A percentile compares a stretch with the other conserved stretches of the same genome.
Evolutionary conservation across 257 asterid genomes (phyloP).

Genomic region (Penstemon davidsonii): DNA sequence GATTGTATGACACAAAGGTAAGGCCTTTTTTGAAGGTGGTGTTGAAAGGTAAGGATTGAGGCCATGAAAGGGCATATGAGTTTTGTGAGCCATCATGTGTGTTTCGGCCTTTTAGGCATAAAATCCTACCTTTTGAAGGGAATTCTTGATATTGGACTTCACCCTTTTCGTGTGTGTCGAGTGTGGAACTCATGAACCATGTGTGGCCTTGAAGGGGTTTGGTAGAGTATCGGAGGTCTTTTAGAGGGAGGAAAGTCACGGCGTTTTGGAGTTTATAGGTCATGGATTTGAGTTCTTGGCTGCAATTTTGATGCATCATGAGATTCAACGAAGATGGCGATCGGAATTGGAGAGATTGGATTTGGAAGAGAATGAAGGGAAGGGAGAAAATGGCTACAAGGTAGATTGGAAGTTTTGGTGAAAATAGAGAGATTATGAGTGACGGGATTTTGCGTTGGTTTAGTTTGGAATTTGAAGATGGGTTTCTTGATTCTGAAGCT

Average conservation of each 20-base stretch:
- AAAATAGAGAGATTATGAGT: constrained; percentile 1
- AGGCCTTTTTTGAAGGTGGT: constrained; percentile 51
- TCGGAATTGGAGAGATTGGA: constrained; percentile 39
- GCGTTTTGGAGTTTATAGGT: constrained; percentile 44
- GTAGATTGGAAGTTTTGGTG: constrained; percentile 39
- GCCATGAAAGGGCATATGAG: constrained; percentile 68
- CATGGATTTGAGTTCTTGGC: constrained; percentile 33
- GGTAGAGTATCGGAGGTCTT: constrained; percentile 62
- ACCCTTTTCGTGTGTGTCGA: constrained; percentile 57
- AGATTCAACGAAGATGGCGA: not conserved
- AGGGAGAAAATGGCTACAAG: constrained; percentile 32
- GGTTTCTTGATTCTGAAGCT: constrained; percentile 26
- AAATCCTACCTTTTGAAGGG: constrained; percentile 59
- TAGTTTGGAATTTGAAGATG: constrained; percentile 28
- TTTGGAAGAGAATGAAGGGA: constrained; percentile 42
- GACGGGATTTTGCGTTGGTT: constrained; percentile 13
- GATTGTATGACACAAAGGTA: constrained; percentile 69
- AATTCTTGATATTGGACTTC: constrained; percentile 63
- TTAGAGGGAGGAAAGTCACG: constrained; percentile 69
- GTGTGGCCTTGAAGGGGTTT: constrained; percentile 75
- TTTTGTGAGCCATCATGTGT: constrained; percentile 74
- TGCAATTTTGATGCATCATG: constrained; percentile 4
- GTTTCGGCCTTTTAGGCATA: constrained; percentile 63
- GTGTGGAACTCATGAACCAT: constrained; percentile 85
- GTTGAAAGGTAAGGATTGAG: constrained; percentile 51